Percentiles rank a stretch among this genome's conserved stretches.
These are phyloP conservation scores for Quercus phellos DNA, from an alignment of 331 rosid species.

Conservation along the genomic window DNA sequence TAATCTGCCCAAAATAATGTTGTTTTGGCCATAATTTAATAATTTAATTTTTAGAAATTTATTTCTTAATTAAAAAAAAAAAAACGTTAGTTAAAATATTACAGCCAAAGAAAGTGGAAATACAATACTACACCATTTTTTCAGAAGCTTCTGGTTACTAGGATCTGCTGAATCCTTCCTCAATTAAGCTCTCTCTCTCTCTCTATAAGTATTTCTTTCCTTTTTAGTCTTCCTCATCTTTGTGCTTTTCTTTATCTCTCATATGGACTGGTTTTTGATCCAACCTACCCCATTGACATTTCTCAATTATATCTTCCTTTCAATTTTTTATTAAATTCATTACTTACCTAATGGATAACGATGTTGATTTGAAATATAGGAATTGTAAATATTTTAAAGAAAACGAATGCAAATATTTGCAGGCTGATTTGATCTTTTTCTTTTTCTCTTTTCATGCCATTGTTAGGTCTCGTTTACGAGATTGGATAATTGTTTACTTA, in stretches of 20 bases:
- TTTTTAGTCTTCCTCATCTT: neutral
- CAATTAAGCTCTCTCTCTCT: neutral
- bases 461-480: neutral
- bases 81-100: neutral
- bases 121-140: too few species aligned
- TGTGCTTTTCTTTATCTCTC: neutral
- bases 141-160: neutral
- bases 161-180: neutral
- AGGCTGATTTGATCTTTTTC: neutral
- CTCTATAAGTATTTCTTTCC: neutral
- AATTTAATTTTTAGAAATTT: too few species aligned
- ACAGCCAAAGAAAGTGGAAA: neutral
- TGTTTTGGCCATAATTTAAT: too few species aligned
- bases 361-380: neutral
- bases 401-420: neutral
- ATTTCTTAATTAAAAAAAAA: too few species aligned
- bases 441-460: too few species aligned
- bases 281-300: neutral
- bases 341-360: neutral
- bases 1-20: accelerated
- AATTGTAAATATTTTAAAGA: neutral
- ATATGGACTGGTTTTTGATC: neutral
- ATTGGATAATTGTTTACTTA: neutral
- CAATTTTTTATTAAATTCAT: neutral
- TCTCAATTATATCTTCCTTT: neutral